A percentile compares a stretch with the other conserved stretches of the same genome.
These are phyloP conservation scores for Mycena leptocephala DNA, from an alignment of 768 basidiomycete species.

Conservation along the genomic window DNA sequence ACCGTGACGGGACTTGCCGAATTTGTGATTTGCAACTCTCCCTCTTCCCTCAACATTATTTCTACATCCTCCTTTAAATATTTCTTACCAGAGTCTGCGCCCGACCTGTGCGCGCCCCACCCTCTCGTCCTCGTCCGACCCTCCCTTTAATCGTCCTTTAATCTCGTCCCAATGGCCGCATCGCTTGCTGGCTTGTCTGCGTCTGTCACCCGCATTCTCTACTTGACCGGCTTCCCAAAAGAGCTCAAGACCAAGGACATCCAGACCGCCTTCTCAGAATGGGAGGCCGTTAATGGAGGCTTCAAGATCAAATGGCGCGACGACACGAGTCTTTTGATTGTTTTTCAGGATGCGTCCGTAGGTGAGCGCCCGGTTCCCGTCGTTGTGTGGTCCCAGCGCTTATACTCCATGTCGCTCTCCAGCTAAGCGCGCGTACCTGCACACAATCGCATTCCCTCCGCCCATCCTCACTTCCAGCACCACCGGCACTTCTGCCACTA, in stretches of 20 bases:
- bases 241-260: conserved; percentile 99
- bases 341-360: conserved; percentile 91
- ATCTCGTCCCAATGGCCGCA: conserved; percentile 68
- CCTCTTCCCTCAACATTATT: conserved; percentile 23
- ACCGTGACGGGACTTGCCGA: neutral
- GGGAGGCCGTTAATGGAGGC: conserved; percentile 89
- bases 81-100: conserved; percentile 35
- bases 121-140: conserved; percentile 40
- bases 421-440: conserved; percentile 97
- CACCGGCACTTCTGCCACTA: conserved; percentile 69
- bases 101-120: conserved; percentile 39
- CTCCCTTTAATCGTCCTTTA: conserved; percentile 45
- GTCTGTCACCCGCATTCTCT: conserved; percentile 96
- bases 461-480: conserved; percentile 73
- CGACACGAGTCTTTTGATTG: conserved; percentile 95
- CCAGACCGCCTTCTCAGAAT: conserved; percentile 91
- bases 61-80: conserved; percentile 25
- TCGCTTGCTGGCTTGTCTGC: conserved; percentile 90
- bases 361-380: conserved; percentile 72
- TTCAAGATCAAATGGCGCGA: conserved; percentile 99
- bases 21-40: neutral
- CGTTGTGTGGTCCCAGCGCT: conserved; percentile 2
- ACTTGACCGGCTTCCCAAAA: conserved; percentile 92
- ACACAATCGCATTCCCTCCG: conserved; percentile 88
- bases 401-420: conserved; percentile 32